Conservation (phyloP, 495 filamentous ascomycete genomes). For the Annulohypoxylon nitens region DNA sequence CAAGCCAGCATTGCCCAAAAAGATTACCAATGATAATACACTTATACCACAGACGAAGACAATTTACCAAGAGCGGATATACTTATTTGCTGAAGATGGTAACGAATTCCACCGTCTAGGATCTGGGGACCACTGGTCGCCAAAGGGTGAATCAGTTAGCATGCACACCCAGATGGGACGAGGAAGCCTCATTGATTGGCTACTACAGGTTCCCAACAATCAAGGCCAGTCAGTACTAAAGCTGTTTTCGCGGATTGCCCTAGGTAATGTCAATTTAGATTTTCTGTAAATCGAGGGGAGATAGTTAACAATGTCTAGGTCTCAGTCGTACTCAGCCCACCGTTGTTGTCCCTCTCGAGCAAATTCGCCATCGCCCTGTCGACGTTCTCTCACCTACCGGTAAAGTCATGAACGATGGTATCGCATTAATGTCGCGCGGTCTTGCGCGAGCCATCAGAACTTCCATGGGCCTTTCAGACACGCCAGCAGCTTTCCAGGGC, state of each 20-base stretch:
- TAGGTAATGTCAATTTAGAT: slow-evolving; percentile 47
- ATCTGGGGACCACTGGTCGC: slow-evolving; percentile 35
- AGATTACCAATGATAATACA: slow-evolving; percentile 52
- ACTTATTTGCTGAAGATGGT: slow-evolving; percentile 62
- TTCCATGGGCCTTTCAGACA: slow-evolving; percentile 67
- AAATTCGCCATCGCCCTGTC: slow-evolving; percentile 51
- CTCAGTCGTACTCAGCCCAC: slow-evolving; percentile 60
- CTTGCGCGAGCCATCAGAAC: slow-evolving; percentile 73
- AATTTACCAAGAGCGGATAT: slow-evolving; percentile 56
- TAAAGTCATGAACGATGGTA: slow-evolving; percentile 85
- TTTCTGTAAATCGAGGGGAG: neutral
- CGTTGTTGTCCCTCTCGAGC: slow-evolving; percentile 51
- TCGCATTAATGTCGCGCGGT: slow-evolving; percentile 74
- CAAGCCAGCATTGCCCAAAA: slow-evolving; percentile 55
- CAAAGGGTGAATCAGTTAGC: slow-evolving; percentile 48
- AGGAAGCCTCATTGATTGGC: slow-evolving; percentile 57
- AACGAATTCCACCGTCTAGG: slow-evolving; percentile 46
- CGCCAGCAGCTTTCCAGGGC: slow-evolving; percentile 83
- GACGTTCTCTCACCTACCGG: slow-evolving; percentile 56
- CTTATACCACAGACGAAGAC: slow-evolving; percentile 53
- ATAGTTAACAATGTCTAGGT: slow-evolving; percentile 41
- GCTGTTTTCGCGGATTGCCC: slow-evolving; percentile 58
- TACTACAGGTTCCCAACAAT: slow-evolving; percentile 57
- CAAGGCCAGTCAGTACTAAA: slow-evolving; percentile 53
- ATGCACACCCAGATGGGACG: slow-evolving; percentile 49